These are phyloP conservation scores for Pythium aristosporum DNA, from an alignment of 352 stramenopile species.

Conservation along the genomic window DNA sequence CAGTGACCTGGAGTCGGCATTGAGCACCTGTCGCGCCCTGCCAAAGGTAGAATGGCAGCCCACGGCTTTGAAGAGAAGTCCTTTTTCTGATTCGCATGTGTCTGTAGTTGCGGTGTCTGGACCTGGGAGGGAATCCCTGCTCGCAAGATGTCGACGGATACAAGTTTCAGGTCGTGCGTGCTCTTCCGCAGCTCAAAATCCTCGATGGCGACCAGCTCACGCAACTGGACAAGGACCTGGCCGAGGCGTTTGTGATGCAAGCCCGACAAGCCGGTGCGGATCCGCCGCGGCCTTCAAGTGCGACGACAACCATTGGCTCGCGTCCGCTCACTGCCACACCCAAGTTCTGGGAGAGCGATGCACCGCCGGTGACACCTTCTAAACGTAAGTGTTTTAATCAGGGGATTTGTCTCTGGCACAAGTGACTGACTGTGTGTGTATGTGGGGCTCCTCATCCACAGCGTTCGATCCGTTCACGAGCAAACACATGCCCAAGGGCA, in stretches of 20 bases:
- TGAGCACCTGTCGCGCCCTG: slow-evolving; percentile 30
- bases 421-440: not conserved
- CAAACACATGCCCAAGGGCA: slow-evolving; percentile 65
- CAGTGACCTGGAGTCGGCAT: slow-evolving; percentile 23
- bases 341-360: slow-evolving; percentile 20
- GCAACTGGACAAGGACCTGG: slow-evolving; percentile 69
- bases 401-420: not conserved
- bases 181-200: slow-evolving; percentile 58
- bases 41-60: slow-evolving; percentile 23
- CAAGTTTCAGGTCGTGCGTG: slow-evolving; percentile 69
- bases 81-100: not conserved
- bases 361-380: slow-evolving; percentile 10
- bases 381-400: slow-evolving; percentile 14
- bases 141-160: slow-evolving; percentile 58
- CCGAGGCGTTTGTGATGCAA: slow-evolving; percentile 53
- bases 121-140: slow-evolving; percentile 77
- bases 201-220: slow-evolving; percentile 77
- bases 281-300: slow-evolving; percentile 10
- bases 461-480: slow-evolving; percentile 54
- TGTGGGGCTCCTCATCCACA: slow-evolving; percentile 13
- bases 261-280: slow-evolving; percentile 14
- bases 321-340: slow-evolving; percentile 13
- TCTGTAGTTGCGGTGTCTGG: slow-evolving; percentile 55
- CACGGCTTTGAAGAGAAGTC: too few species aligned
- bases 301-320: slow-evolving; percentile 16